Evolutionary conservation across 208 protist species (phyloP).

Genomic region (Acanthamoeba polyphaga): DNA sequence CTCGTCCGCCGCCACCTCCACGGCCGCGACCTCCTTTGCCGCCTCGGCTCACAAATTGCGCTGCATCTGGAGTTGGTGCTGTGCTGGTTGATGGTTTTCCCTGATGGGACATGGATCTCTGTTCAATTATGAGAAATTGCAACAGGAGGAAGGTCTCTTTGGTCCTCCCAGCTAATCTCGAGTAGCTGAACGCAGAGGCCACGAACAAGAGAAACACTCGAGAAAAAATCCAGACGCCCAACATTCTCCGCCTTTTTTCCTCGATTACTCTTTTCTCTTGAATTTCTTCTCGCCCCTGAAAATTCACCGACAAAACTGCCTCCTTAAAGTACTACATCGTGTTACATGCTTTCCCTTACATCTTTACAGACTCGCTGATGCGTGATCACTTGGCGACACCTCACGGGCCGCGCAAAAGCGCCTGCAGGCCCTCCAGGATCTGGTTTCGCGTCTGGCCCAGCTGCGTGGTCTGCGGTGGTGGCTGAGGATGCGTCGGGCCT

Average conservation of each 20-base stretch:
- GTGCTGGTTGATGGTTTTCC: slow-evolving; percentile 34
- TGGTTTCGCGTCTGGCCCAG: slow-evolving; percentile 1
- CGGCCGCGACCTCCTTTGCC: slow-evolving; percentile 63
- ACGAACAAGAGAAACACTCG: neutral
- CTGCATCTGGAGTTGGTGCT: slow-evolving; percentile 42
- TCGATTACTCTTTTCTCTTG: neutral
- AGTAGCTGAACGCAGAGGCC: neutral
- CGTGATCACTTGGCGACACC: neutral
- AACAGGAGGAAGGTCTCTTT: neutral
- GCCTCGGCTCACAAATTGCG: slow-evolving; percentile 32
- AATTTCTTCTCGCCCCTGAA: neutral
- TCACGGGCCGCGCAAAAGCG: neutral
- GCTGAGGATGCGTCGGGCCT: neutral
- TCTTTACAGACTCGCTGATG: no score
- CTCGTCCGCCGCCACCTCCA: slow-evolving; percentile 14
- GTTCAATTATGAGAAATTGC: slow-evolving; percentile 42
- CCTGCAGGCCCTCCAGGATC: slow-evolving; percentile 32
- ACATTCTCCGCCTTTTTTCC: neutral
- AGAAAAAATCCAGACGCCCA: neutral
- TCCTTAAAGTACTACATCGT: neutral
- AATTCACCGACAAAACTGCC: neutral
- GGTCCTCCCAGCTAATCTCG: neutral
- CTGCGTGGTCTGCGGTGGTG: neutral
- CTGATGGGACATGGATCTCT: slow-evolving; percentile 69
- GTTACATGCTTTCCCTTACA: no score